A percentile compares a stretch with the other conserved stretches of the same genome.
These are phyloP conservation scores for Ceratobasidium sp. DNA, from an alignment of 1,284 basidiomycete species.

Conservation along the genomic window DNA sequence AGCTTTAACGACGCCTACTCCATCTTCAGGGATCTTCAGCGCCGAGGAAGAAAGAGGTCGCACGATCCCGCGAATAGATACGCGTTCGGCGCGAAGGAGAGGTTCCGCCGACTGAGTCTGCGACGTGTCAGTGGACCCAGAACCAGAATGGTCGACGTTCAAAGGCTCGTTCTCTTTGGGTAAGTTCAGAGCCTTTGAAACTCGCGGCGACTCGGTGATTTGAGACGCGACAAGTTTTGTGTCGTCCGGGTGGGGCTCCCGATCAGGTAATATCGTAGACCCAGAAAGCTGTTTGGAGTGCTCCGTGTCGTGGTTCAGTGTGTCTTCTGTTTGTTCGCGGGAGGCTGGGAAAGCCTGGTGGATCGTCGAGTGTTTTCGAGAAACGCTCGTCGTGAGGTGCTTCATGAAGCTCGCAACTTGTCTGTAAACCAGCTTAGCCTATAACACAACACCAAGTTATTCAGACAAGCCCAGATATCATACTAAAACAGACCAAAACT, in stretches of 20 bases:
- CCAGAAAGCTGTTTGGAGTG: slow-evolving; percentile 34
- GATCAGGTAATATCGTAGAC: slow-evolving; percentile 8
- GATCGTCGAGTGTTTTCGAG: not conserved
- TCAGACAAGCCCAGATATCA: not conserved
- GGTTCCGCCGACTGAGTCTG: not conserved
- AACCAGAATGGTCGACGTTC: not conserved
- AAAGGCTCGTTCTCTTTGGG: not conserved
- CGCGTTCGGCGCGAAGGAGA: slow-evolving; percentile 50
- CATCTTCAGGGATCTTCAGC: slow-evolving; percentile 46
- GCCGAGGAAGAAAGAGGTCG: slow-evolving; percentile 50
- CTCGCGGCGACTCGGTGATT: slow-evolving; percentile 33
- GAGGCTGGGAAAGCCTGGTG: slow-evolving; percentile 28
- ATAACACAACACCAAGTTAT: not conserved
- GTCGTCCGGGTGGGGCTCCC: not conserved
- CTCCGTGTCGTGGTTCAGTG: not conserved
- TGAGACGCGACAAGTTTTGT: slow-evolving; percentile 14
- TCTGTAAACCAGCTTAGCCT: slow-evolving; percentile 34
- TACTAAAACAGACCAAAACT: slow-evolving; percentile 12
- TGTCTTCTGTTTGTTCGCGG: not conserved
- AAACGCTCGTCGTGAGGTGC: slow-evolving; percentile 34
- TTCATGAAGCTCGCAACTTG: slow-evolving; percentile 35
- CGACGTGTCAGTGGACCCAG: not conserved
- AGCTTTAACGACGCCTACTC: slow-evolving; percentile 56
- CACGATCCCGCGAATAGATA: slow-evolving; percentile 53
- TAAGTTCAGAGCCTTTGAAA: not conserved